These are phyloP conservation scores for Neoboletus subvelutipes DNA, from an alignment of 768 basidiomycete genomes.

Conservation along the genomic window DNA sequence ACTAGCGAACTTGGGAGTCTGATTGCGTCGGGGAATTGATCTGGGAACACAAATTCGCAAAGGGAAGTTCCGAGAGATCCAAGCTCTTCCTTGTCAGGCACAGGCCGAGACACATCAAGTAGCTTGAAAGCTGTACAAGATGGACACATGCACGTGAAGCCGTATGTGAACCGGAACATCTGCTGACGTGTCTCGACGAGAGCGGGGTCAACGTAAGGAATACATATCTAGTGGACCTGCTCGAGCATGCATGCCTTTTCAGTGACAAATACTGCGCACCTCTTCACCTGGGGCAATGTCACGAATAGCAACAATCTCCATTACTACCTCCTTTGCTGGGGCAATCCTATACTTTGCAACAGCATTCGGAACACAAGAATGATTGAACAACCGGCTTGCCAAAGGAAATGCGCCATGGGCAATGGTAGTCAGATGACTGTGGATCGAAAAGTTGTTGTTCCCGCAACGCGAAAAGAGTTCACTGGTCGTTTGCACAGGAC, in stretches of 20 bases:
- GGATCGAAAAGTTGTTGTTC: slow-evolving; percentile 81
- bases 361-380: slow-evolving; percentile 77
- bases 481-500: slow-evolving; percentile 20
- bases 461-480: slow-evolving; percentile 60
- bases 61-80: slow-evolving; percentile 33
- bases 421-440: slow-evolving; percentile 66
- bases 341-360: slow-evolving; percentile 56
- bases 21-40: slow-evolving; percentile 17
- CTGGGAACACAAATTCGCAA: slow-evolving; percentile 39
- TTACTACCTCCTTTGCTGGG: slow-evolving; percentile 38
- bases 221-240: slow-evolving; percentile 51
- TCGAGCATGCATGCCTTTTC: neutral
- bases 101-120: slow-evolving; percentile 40
- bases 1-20: slow-evolving; percentile 31
- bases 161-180: slow-evolving; percentile 61
- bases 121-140: slow-evolving; percentile 51
- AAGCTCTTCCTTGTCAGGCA: slow-evolving; percentile 26
- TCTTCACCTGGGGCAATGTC: slow-evolving; percentile 61
- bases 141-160: slow-evolving; percentile 61
- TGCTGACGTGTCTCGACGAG: slow-evolving; percentile 58
- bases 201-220: slow-evolving; percentile 80
- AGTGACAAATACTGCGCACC: slow-evolving; percentile 38
- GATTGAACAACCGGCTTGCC: slow-evolving; percentile 81
- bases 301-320: slow-evolving; percentile 67
- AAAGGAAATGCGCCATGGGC: slow-evolving; percentile 76